Evolutionary conservation across 2,329 filamentous ascomycete species (phyloP).

Genomic region (Cladobotryum mycophilum): DNA sequence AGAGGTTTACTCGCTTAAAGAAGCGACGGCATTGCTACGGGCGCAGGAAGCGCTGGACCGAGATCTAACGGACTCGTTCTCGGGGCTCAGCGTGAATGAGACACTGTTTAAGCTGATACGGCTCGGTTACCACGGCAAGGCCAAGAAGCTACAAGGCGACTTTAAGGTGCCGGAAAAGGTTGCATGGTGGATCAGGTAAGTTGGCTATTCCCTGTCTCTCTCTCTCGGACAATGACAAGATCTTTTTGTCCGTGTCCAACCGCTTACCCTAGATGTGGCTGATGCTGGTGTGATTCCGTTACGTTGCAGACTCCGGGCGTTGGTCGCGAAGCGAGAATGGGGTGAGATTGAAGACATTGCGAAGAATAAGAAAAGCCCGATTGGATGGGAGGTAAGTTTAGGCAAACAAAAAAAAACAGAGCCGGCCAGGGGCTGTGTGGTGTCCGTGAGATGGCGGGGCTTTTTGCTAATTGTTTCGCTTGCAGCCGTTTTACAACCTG

Average conservation of each 20-base stretch:
- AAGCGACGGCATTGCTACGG: constrained; percentile 72
- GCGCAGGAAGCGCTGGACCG: constrained; percentile 82
- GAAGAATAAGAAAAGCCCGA: constrained; percentile 76
- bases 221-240: not conserved
- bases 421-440: not conserved
- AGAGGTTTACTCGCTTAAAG: constrained; percentile 69
- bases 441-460: too few species aligned
- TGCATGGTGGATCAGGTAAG: constrained; percentile 72
- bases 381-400: constrained; percentile 85
- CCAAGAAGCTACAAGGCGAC: constrained; percentile 81
- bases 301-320: constrained; percentile 62
- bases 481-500: constrained; percentile 83
- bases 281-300: not conserved
- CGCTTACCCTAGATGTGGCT: too few species aligned
- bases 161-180: constrained; percentile 92
- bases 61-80: constrained; percentile 70
- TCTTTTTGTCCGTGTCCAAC: too few species aligned
- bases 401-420: too few species aligned
- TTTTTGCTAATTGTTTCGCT: too few species aligned
- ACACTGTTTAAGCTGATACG: constrained; percentile 85
- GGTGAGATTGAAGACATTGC: constrained; percentile 82
- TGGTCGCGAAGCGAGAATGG: constrained; percentile 89
- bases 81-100: constrained; percentile 81
- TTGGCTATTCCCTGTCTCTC: constrained; percentile 4
- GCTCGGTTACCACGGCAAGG: constrained; percentile 74